These are phyloP conservation scores for Microcyclosporella mali DNA, from an alignment of 2,329 filamentous ascomycete species.

Conservation along the genomic window DNA sequence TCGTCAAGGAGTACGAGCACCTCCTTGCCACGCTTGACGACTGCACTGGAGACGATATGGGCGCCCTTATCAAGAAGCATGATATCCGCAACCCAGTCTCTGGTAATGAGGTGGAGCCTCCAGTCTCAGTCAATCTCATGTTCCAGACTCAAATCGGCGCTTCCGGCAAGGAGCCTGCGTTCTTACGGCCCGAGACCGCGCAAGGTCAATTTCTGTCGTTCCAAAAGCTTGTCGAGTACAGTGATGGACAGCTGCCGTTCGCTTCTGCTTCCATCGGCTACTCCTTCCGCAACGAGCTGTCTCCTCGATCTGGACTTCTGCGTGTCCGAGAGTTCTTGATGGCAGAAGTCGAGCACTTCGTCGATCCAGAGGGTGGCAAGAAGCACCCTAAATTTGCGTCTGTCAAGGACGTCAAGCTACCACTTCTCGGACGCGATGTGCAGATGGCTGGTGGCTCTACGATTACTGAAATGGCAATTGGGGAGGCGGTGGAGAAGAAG, in stretches of 20 bases:
- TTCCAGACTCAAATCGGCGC: constrained; percentile 94
- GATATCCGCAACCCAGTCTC: constrained; percentile 84
- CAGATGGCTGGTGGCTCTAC: constrained; percentile 82
- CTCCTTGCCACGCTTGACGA: constrained; percentile 91
- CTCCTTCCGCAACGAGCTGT: constrained; percentile 97
- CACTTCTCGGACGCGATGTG: constrained; percentile 74
- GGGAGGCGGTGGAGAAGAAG: constrained; percentile 73
- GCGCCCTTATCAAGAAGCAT: constrained; percentile 81
- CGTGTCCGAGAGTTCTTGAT: constrained; percentile 96
- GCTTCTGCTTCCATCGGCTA: constrained; percentile 96
- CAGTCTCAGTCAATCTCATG: constrained; percentile 96
- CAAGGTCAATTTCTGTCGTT: constrained; percentile 99
- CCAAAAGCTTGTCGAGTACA: constrained; percentile 91
- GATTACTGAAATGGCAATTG: constrained; percentile 67
- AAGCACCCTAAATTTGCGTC: constrained; percentile 85
- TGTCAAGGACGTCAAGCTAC: constrained; percentile 75
- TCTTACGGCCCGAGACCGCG: constrained; percentile 87
- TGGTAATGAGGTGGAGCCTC: constrained; percentile 67
- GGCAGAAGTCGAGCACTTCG: constrained; percentile 98
- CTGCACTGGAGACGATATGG: constrained; percentile 80
- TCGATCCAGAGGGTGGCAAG: constrained; percentile 91
- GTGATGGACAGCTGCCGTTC: constrained; percentile 91
- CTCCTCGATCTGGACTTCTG: constrained; percentile 80
- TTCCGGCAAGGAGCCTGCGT: constrained; percentile 78
- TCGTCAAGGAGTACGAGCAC: constrained; percentile 86